These are phyloP conservation scores for Backusella westeae DNA, from an alignment of 192 early-diverging fungal species.

Conservation along the genomic window DNA sequence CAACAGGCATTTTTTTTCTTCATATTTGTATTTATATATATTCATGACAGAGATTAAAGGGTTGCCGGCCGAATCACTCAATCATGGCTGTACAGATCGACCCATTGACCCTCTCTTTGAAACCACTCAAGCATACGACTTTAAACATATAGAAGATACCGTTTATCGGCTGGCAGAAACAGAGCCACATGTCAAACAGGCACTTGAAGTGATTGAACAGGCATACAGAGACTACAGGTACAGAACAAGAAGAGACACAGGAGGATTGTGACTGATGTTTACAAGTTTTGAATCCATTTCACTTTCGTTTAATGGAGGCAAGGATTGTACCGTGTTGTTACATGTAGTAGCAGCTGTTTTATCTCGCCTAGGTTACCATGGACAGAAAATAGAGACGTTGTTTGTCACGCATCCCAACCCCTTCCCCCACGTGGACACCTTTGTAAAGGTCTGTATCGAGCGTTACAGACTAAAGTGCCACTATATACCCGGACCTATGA, in stretches of 20 bases:
- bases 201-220: constrained; percentile 55
- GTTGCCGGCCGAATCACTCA: background rate
- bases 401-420: constrained; percentile 77
- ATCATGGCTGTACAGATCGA: constrained; percentile 21
- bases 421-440: constrained; percentile 86
- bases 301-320: constrained; percentile 94
- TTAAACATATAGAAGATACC: constrained; percentile 31
- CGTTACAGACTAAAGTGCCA: constrained; percentile 74
- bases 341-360: constrained; percentile 74
- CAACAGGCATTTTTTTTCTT: background rate
- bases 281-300: constrained; percentile 61
- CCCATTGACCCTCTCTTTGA: constrained; percentile 21
- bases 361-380: background rate
- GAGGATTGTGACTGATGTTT: background rate
- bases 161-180: constrained; percentile 37
- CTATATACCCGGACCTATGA: constrained; percentile 73
- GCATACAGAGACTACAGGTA: constrained; percentile 55
- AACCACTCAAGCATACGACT: constrained; percentile 25
- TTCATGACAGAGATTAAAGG: background rate
- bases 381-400: constrained; percentile 36
- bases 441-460: constrained; percentile 69
- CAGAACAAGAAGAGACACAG: constrained; percentile 15
- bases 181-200: constrained; percentile 38
- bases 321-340: constrained; percentile 94
- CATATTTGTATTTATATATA: background rate